A percentile compares a stretch with the other conserved stretches of the same genome.
These are phyloP conservation scores for Mycena venus DNA, from an alignment of 768 basidiomycete species.

Conservation along the genomic window DNA sequence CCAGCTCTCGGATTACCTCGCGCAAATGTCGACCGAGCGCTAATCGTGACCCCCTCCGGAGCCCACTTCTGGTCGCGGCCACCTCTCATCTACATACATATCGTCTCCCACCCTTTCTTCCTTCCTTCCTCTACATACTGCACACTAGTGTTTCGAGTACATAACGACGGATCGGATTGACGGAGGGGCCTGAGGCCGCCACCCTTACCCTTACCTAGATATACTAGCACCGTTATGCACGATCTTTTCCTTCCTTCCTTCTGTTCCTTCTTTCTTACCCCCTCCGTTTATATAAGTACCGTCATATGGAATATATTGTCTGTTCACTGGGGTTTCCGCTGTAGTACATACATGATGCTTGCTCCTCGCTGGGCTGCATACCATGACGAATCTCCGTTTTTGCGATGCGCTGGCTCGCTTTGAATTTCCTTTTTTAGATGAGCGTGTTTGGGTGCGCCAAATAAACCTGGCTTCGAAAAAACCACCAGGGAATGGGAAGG, in stretches of 20 bases:
- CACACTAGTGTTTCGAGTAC: not conserved
- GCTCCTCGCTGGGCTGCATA: too few relatives aligned
- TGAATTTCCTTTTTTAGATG: too few relatives aligned
- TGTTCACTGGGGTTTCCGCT: too few relatives aligned
- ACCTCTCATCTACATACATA: not conserved
- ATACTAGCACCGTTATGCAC: not conserved
- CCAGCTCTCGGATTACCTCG: conserved; percentile 34
- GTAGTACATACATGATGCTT: too few relatives aligned
- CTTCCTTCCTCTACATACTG: not conserved
- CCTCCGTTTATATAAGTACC: not conserved
- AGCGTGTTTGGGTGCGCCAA: too few relatives aligned
- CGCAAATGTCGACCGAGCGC: conserved; percentile 33
- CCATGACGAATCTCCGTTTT: too few relatives aligned
- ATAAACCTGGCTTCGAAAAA: too few relatives aligned
- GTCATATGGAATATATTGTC: not conserved
- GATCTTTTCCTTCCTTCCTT: not conserved
- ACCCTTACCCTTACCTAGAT: not conserved
- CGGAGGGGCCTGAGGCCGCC: too few relatives aligned
- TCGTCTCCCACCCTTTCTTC: not conserved
- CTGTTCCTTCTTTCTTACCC: not conserved
- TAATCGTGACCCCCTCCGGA: not conserved
- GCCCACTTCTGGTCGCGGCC: not conserved
- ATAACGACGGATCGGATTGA: too few relatives aligned
- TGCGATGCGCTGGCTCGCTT: too few relatives aligned
- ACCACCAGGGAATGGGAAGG: too few relatives aligned